phyloP scores from a whole-genome alignment of 345 rosid genomes.

The Eucalyptus urophylla region DNA sequence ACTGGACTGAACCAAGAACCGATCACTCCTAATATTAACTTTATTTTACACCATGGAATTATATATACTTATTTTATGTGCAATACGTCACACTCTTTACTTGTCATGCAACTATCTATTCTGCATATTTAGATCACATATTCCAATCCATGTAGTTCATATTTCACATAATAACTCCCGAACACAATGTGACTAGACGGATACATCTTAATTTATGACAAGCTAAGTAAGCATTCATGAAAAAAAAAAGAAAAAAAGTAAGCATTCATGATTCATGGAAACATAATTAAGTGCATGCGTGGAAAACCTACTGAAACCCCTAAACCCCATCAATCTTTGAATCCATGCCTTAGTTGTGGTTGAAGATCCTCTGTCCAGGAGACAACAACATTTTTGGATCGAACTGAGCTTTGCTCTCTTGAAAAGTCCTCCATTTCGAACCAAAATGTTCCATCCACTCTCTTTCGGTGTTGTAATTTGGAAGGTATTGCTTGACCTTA shows the following conservation, averaged over 20 bases:
- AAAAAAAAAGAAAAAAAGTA: no score
- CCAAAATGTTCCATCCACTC: constrained; percentile 5
- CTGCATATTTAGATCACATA: not conserved
- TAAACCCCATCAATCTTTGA: not conserved
- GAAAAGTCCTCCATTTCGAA: not conserved
- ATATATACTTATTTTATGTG: not conserved
- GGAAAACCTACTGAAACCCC: not conserved
- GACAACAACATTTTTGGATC: constrained; percentile 2
- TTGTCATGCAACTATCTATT: not conserved
- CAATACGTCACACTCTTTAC: not conserved
- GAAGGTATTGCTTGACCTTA: not conserved
- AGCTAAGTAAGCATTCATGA: not conserved
- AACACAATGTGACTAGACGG: not conserved
- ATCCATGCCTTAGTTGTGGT: not conserved
- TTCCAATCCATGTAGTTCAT: not conserved
- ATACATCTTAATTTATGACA: not conserved
- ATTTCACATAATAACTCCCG: not conserved
- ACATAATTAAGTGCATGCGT: not conserved
- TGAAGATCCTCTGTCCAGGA: constrained; percentile 5
- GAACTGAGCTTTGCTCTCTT: not conserved
- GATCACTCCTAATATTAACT: not conserved
- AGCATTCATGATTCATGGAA: not conserved
- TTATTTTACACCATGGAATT: not conserved
- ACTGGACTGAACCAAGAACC: fast-evolving
- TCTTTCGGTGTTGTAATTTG: not conserved